These are phyloP conservation scores for Phialemoniopsis sp. DNA, from an alignment of 2,329 filamentous ascomycete species.

Conservation along the genomic window DNA sequence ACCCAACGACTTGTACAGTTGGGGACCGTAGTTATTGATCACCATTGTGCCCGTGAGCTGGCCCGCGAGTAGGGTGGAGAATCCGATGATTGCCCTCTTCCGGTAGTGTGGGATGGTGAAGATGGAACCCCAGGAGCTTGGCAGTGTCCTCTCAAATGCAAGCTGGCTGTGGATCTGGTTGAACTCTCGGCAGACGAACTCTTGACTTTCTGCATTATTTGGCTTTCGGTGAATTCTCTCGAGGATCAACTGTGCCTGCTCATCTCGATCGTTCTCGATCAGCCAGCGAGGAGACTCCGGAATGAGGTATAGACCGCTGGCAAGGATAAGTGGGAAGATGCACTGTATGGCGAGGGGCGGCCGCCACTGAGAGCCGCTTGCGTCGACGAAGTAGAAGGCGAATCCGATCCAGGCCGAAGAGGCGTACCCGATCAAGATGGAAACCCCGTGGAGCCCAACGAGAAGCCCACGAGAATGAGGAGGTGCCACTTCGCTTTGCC, in stretches of 20 bases:
- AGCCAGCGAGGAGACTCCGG: conserved; percentile 22
- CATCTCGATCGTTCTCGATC: conserved; percentile 15
- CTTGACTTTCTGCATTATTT: no score
- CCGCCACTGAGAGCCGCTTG: conserved; percentile 15
- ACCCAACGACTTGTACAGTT: conserved; percentile 8
- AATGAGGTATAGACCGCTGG: conserved; percentile 10
- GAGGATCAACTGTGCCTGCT: conserved; percentile 30
- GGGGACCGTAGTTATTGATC: conserved; percentile 2
- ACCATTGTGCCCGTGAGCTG: conserved; percentile 7
- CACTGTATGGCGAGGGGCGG: conserved; percentile 14
- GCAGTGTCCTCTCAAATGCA: no score
- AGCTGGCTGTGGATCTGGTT: no score
- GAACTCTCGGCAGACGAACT: no score
- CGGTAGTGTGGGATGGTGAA: neutral
- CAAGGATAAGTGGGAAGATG: conserved; percentile 10
- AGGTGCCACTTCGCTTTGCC: conserved; percentile 25
- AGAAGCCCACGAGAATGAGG: conserved; percentile 21
- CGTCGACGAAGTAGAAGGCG: conserved; percentile 18
- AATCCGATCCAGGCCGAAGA: conserved; percentile 18
- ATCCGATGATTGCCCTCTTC: conserved; percentile 6
- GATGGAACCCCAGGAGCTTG: no score
- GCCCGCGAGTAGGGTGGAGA: conserved; percentile 3
- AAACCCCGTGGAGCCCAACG: conserved; percentile 23
- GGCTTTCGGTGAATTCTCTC: conserved; percentile 4
- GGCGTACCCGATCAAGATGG: conserved; percentile 16